phyloP scores from a whole-genome alignment of 2,329 filamentous ascomycete genomes.

The Aschersonia sp. region DNA sequence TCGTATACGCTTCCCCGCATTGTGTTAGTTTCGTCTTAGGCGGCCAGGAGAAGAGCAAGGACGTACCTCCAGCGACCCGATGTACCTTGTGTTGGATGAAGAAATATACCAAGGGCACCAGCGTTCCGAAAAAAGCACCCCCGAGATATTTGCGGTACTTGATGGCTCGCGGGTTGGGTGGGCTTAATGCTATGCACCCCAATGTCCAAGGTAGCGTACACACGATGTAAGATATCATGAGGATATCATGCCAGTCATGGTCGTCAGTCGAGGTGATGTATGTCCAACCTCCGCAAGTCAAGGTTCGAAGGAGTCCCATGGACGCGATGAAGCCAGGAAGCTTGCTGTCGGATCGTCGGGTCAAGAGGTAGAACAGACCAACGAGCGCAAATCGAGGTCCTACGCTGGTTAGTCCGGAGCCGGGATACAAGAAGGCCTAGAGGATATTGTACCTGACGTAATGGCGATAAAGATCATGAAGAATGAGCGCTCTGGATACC shows the following conservation, averaged over 20 bases:
- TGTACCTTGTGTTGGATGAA: constrained; percentile 99
- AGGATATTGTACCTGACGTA: constrained; percentile 53
- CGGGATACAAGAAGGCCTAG: not conserved
- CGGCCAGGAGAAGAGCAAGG: not conserved
- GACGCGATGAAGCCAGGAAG: constrained; percentile 71
- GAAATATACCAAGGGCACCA: constrained; percentile 85
- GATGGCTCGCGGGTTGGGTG: constrained; percentile 66
- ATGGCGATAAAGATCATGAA: constrained; percentile 97
- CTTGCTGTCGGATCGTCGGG: constrained; percentile 55
- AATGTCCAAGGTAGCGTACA: constrained; percentile 90
- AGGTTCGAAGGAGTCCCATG: constrained; percentile 71
- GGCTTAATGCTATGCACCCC: constrained; percentile 78
- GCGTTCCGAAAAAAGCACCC: constrained; percentile 72
- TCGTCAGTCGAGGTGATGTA: constrained; percentile 97
- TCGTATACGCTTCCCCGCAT: constrained; percentile 65
- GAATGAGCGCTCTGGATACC: constrained; percentile 89
- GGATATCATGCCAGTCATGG: constrained; percentile 96
- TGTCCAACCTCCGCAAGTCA: constrained; percentile 95
- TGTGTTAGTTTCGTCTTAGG: not conserved
- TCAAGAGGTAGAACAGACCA: constrained; percentile 82
- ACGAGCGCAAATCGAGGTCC: constrained; percentile 86
- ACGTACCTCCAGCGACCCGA: constrained; percentile 76
- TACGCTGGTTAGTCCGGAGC: constrained; percentile 14
- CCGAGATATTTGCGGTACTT: constrained; percentile 82
- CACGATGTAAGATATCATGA: constrained; percentile 97